Evolutionary conservation across 2,329 filamentous ascomycete species (phyloP).

Genomic region (Niveomyces coronatus): DNA sequence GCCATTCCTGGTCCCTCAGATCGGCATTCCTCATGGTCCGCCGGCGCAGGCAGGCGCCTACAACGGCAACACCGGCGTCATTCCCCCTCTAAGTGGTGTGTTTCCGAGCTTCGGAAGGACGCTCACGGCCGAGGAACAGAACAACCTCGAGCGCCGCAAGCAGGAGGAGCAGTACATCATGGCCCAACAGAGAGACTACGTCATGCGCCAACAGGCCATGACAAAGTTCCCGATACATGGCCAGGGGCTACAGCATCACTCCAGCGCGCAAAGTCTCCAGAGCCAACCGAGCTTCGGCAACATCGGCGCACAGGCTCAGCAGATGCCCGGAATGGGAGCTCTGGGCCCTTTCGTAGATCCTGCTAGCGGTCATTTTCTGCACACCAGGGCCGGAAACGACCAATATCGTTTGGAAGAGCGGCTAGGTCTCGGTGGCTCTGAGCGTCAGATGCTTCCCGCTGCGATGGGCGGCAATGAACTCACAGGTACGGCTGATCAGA

Average conservation of each 20-base stretch:
- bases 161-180: conserved; percentile 97
- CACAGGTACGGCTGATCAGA: conserved; percentile 27
- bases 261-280: conserved; percentile 89
- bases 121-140: conserved; percentile 93
- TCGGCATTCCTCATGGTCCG: conserved; percentile 84
- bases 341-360: conserved; percentile 63
- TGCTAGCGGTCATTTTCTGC: conserved; percentile 29
- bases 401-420: conserved; percentile 64
- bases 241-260: conserved; percentile 70
- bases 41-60: conserved; percentile 43
- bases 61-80: conserved; percentile 49
- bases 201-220: conserved; percentile 75
- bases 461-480: conserved; percentile 24
- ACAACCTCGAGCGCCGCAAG: conserved; percentile 89
- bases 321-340: conserved; percentile 44
- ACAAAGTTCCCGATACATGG: conserved; percentile 57
- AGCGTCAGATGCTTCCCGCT: conserved; percentile 41
- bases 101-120: conserved; percentile 94
- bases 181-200: conserved; percentile 88
- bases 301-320: conserved; percentile 70
- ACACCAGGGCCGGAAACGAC: conserved; percentile 29
- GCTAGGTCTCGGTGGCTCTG: conserved; percentile 47
- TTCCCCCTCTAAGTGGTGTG: conserved; percentile 83
- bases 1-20: conserved; percentile 94
- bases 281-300: conserved; percentile 95